Evolutionary conservation across 208 protist genomes (phyloP).

Genomic region (Leishmania aethiopica): DNA sequence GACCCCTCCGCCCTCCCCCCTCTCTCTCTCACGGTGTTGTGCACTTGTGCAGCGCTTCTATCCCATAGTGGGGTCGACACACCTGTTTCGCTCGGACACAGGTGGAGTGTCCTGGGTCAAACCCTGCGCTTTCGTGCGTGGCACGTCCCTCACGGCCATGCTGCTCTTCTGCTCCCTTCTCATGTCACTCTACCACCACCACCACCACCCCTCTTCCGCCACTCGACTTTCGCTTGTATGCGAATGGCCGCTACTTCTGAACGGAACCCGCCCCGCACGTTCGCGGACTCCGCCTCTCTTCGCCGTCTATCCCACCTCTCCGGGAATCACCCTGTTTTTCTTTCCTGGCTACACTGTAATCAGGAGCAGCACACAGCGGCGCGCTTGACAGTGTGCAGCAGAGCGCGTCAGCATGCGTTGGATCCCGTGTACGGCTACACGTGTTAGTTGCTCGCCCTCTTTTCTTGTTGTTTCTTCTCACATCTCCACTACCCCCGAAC

Average conservation of each 20-base stretch:
- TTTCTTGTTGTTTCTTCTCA: constrained; percentile 1
- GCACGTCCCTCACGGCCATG: background rate
- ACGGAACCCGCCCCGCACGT: background rate
- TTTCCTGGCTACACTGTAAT: background rate
- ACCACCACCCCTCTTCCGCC: background rate
- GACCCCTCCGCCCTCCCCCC: background rate
- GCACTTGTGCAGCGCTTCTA: background rate
- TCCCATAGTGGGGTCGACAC: background rate
- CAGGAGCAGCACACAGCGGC: background rate
- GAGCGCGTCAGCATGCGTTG: background rate
- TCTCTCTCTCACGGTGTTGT: background rate
- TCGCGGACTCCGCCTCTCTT: background rate
- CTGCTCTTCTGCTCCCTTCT: background rate
- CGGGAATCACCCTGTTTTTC: background rate
- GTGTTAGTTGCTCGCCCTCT: background rate
- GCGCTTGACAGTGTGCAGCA: background rate
- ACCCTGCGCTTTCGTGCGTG: background rate
- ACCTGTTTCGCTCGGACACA: background rate
- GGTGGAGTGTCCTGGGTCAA: background rate
- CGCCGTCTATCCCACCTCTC: background rate
- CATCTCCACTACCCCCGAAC: background rate
- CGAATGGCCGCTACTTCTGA: background rate
- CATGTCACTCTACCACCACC: background rate
- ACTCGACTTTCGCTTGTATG: background rate
- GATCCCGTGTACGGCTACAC: background rate